phyloP scores from a whole-genome alignment of 768 basidiomycete genomes.

The Tricholoma furcatifolium region DNA sequence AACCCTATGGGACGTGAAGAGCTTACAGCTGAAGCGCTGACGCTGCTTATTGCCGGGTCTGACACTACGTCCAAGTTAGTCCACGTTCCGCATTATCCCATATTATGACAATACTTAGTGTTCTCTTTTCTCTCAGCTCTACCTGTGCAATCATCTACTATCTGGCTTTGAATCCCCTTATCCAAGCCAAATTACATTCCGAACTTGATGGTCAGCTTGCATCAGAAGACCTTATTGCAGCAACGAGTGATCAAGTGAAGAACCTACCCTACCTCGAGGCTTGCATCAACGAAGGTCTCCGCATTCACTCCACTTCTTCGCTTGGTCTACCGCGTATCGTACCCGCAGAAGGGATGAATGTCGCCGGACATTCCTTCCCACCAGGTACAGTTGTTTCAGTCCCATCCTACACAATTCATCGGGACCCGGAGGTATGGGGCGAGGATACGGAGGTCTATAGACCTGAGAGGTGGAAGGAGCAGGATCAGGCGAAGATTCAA shows the following conservation, averaged over 20 bases:
- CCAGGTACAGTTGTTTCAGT: constrained; percentile 74
- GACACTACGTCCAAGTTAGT: constrained; percentile 94
- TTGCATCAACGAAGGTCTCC: constrained; percentile 83
- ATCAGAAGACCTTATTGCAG: constrained; percentile 56
- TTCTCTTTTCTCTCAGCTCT: constrained; percentile 51
- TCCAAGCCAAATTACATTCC: constrained; percentile 68
- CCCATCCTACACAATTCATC: constrained; percentile 82
- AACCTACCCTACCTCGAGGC: constrained; percentile 78
- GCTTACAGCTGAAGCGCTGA: constrained; percentile 85
- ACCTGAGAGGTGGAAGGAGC: constrained; percentile 86
- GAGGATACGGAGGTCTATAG: constrained; percentile 70
- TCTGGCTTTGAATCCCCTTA: constrained; percentile 64
- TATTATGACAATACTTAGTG: background rate
- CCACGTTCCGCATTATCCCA: constrained; percentile 20
- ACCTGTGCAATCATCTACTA: constrained; percentile 89
- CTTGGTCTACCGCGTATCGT: constrained; percentile 84
- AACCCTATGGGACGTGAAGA: constrained; percentile 79
- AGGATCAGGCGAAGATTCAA: constrained; percentile 57
- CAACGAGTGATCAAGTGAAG: constrained; percentile 72
- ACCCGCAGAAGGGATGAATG: constrained; percentile 69
- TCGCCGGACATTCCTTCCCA: constrained; percentile 60
- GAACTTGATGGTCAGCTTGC: constrained; percentile 69
- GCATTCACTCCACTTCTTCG: constrained; percentile 81
- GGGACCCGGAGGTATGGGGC: constrained; percentile 73
- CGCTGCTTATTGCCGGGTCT: constrained; percentile 84